Conservation (phyloP, 805 yeast species). For the Metschnikowia lachancei region DNA sequence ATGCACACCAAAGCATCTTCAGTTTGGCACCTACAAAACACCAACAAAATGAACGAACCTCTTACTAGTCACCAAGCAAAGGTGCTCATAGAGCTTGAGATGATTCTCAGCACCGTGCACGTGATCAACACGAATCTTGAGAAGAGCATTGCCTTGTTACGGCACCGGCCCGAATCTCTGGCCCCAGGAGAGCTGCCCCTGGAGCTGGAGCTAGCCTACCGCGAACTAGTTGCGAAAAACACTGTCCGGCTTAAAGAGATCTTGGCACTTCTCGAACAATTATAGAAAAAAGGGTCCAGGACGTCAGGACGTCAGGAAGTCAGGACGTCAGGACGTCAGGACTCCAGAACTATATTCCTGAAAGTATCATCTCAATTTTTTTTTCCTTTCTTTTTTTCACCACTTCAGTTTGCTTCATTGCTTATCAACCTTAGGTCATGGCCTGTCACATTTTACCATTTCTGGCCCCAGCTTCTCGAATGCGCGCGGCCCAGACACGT, state of each 20-base stretch:
- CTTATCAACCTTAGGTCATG: no score
- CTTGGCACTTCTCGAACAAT: slow-evolving; percentile 13
- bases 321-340: no score
- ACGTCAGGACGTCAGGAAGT: no score
- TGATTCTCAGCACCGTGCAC: slow-evolving; percentile 34
- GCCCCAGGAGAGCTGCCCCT: slow-evolving; percentile 3
- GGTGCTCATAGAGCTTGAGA: slow-evolving; percentile 32
- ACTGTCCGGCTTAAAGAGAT: slow-evolving; percentile 20
- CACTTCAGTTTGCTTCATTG: no score
- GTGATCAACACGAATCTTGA: slow-evolving; percentile 29
- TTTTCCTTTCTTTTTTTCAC: no score
- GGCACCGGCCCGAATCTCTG: background rate
- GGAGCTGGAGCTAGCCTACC: slow-evolving; percentile 7
- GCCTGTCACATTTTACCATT: no score
- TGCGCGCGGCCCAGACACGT: no score
- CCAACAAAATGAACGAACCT: background rate
- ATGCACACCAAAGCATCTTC: no score
- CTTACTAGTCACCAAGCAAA: slow-evolving; percentile 21
- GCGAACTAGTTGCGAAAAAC: slow-evolving; percentile 21
- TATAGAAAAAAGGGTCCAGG: no score
- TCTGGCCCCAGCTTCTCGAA: no score
- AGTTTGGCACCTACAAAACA: background rate
- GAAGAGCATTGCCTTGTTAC: slow-evolving; percentile 25
- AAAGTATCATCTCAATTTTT: no score
- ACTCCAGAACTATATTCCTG: no score